phyloP scores from a whole-genome alignment of 2,329 filamentous ascomycete genomes.

The Simplicillium aogashimaense region DNA sequence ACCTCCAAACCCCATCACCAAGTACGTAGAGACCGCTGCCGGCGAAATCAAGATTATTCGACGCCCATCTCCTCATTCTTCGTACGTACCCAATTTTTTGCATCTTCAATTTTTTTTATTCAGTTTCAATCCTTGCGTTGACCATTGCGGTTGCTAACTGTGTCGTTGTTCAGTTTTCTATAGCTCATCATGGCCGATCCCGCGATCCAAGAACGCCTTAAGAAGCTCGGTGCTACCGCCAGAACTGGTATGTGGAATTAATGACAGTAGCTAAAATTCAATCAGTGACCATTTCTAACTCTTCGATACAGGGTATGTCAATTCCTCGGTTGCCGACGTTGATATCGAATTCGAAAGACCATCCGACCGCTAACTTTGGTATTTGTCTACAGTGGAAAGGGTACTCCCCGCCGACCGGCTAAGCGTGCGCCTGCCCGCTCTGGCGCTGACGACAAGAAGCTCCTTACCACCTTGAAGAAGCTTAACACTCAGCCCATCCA shows the following conservation, averaged over 20 bases:
- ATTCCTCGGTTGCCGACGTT: no score
- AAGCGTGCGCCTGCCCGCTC: conserved; percentile 95
- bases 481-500: conserved; percentile 99
- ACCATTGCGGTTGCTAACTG: conserved; percentile 9
- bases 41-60: neutral
- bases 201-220: conserved; percentile 43
- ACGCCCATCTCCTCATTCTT: neutral
- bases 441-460: conserved; percentile 98
- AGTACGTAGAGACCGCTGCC: conserved; percentile 2
- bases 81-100: neutral
- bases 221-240: conserved; percentile 44
- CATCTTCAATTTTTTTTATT: no score
- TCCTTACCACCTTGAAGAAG: conserved; percentile 96
- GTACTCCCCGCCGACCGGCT: conserved; percentile 92
- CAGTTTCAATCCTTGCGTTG: neutral
- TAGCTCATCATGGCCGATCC: conserved; percentile 38
- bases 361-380: conserved; percentile 18
- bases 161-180: conserved; percentile 14
- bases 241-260: conserved; percentile 54
- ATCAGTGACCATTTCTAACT: conserved; percentile 9
- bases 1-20: conserved; percentile 6
- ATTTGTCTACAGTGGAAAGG: conserved; percentile 64
- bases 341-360: neutral
- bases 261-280: conserved; percentile 1
- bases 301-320: conserved; percentile 23